Evolutionary conservation across 805 yeast genomes (phyloP).

Genomic region (Sungouiozyma ichnusensis): DNA sequence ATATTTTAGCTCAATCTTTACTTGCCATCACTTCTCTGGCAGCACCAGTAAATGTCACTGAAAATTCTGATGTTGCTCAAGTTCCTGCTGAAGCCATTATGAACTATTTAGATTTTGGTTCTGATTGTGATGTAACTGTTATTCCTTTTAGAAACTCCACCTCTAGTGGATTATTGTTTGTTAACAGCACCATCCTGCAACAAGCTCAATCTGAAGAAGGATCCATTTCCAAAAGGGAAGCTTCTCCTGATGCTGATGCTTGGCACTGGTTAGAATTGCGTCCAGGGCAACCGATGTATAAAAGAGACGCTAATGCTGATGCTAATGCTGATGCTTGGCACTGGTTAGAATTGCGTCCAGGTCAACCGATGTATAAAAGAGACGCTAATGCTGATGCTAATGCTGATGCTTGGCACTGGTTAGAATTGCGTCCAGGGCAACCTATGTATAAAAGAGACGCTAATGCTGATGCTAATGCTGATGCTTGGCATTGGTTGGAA

Average conservation of each 20-base stretch:
- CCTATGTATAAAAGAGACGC: constrained; percentile 25
- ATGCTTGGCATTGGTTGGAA: constrained; percentile 20
- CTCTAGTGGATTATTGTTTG: constrained; percentile 21
- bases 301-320: constrained; percentile 24
- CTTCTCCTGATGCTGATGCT: constrained; percentile 15
- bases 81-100: constrained; percentile 27
- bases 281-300: constrained; percentile 12
- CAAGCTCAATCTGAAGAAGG: constrained; percentile 12
- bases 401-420: constrained; percentile 23
- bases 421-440: constrained; percentile 18
- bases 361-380: constrained; percentile 23
- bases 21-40: constrained; percentile 11
- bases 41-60: constrained; percentile 17
- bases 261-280: constrained; percentile 22
- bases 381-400: constrained; percentile 17
- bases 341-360: constrained; percentile 17
- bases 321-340: constrained; percentile 25
- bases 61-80: constrained; percentile 6
- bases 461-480: constrained; percentile 20
- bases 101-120: constrained; percentile 23
- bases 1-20: constrained; percentile 10
- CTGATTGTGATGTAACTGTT: constrained; percentile 19
- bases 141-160: constrained; percentile 24
- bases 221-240: constrained; percentile 6
- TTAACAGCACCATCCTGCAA: constrained; percentile 25